Evolutionary conservation across 2,329 filamentous ascomycete species (phyloP), one percentile per base, ranked within the genome.

Genomic region (Xylariaceae sp.): DNA sequence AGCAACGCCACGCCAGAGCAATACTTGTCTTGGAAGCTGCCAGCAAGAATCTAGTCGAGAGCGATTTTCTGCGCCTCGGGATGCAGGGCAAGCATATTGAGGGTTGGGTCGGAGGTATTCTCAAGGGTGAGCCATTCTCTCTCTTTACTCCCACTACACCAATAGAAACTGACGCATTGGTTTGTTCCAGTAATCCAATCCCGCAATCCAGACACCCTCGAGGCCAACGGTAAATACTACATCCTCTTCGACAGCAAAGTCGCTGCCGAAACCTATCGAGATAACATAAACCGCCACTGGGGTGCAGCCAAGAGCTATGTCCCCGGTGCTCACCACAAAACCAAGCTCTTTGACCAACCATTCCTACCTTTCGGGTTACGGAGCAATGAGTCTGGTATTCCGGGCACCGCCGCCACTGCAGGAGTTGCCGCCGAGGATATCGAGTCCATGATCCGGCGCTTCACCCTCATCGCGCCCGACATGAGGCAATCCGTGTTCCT

Each of bases 31-130:
- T 90, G 29, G 70, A 70, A 17, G 76, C 79, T 32, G 74, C 79
- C 6, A 80, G 77, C 56, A 74, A 73, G 45, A 74, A 77, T 17
- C 72, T 91, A 35, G 70, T 72, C 17, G 77, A 83, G 55, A 77
- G 76, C 53, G 87, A 92, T 67, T 91, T 92, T 65, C 75, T 80
- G 52, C 82, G 86, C 44, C 65, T 90, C 16, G 74, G 80, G 5
- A 76, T 76, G 2, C 77, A 75, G 56, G 79, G 80, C 37, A 66
- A 71, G 43, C 80, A 86, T 55, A 76, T 91, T 25, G 80, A 85
- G 50, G 76, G 76, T 33, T 90, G 86, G 86, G 72, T 77, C 8
- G 74, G 72, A 44, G 79, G 80, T 22, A 80, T 88, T 46, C 66
- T 72, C 32, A 78, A 80, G 64, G 71, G 77, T 77, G 63, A 36